Evolutionary conservation across 768 basidiomycete species (phyloP).

Genomic region (Trametes maxima): DNA sequence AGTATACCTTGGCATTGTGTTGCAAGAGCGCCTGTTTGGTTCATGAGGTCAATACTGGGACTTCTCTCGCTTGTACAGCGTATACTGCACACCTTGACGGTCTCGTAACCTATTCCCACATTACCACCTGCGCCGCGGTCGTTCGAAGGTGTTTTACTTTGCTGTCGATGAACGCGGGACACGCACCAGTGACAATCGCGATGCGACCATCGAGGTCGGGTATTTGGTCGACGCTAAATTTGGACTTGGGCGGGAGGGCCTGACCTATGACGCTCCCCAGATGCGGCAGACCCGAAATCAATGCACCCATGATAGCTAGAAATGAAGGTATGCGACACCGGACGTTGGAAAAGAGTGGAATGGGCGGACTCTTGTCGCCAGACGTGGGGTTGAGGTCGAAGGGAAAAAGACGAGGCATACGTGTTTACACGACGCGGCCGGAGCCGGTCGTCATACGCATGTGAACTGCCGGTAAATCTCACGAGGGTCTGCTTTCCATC

Average conservation of each 20-base stretch:
- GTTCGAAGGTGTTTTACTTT: background rate
- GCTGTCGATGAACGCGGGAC: background rate
- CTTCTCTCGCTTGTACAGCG: background rate
- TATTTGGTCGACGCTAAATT: conserved; percentile 41
- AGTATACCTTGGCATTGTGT: conserved; percentile 69
- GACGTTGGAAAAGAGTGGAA: no score
- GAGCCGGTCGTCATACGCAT: no score
- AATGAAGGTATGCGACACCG: no score
- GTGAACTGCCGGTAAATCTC: no score
- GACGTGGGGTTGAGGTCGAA: no score
- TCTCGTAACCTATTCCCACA: conserved; percentile 60
- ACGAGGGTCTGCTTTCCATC: no score
- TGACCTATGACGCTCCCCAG: conserved; percentile 51
- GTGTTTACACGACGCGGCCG: no score
- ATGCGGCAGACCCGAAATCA: conserved; percentile 1
- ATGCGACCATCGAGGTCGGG: conserved; percentile 47
- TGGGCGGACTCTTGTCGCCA: no score
- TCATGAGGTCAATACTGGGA: background rate
- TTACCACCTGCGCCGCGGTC: conserved; percentile 29
- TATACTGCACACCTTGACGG: conserved; percentile 34
- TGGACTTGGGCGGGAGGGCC: conserved; percentile 40
- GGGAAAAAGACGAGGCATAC: no score
- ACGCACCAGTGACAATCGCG: conserved; percentile 40
- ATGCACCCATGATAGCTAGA: background rate
- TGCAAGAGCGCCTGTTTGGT: conserved; percentile 48